Percentiles rank a stretch among this genome's conserved stretches.
Conservation (phyloP, 331 rosid genomes). For the Prunus yedoensis region DNA sequence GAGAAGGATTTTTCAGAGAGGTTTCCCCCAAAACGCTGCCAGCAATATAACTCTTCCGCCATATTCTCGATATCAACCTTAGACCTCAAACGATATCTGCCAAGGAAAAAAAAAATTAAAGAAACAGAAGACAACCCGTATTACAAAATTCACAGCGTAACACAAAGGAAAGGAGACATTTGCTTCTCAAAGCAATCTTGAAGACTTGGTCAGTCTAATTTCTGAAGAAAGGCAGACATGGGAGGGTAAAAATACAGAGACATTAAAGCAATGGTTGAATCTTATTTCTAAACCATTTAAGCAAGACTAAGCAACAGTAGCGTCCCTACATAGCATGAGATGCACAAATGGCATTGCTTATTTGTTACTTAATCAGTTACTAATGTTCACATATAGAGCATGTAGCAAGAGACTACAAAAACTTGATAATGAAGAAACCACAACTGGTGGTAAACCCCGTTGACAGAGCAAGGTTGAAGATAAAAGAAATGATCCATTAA, state of each 20-base stretch:
- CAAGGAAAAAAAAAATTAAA: conserved; percentile 5
- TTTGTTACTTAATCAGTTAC: no score
- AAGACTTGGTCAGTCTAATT: neutral
- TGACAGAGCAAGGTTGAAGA: no score
- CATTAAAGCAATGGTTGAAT: neutral
- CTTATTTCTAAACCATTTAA: neutral
- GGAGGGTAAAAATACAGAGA: neutral
- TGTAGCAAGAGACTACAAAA: neutral
- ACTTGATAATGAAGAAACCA: neutral
- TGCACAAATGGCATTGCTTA: neutral
- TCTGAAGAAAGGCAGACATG: neutral
- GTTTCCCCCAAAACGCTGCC: conserved; percentile 77
- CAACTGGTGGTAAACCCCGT: no score
- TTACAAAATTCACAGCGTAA: neutral
- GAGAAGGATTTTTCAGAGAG: conserved; percentile 39
- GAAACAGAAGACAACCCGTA: neutral
- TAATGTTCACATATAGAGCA: no score
- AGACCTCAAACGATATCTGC: conserved; percentile 87
- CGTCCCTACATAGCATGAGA: neutral
- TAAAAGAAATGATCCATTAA: no score
- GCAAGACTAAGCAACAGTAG: neutral
- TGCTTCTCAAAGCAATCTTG: neutral
- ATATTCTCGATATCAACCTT: conserved; percentile 92
- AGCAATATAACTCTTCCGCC: conserved; percentile 62
- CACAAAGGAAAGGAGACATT: neutral